phyloP scores from a whole-genome alignment of 495 filamentous ascomycete genomes.

The Penicillium nucicola region DNA sequence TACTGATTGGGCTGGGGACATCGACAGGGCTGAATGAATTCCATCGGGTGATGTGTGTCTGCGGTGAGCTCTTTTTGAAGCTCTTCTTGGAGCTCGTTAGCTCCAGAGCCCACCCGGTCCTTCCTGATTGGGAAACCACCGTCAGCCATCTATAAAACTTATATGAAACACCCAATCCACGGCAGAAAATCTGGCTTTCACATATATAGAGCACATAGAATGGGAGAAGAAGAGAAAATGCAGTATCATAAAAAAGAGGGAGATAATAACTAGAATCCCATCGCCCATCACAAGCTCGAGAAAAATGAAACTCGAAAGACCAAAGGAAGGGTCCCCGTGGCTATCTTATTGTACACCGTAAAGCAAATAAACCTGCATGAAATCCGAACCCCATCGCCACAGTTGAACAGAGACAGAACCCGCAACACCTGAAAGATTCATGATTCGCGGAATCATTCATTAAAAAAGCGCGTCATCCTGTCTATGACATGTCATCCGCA shows the following conservation, averaged over 20 bases:
- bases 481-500: slow-evolving; percentile 41
- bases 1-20: no score
- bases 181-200: no score
- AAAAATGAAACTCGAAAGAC: background rate
- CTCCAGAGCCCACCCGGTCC: background rate
- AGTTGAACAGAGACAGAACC: slow-evolving; percentile 4
- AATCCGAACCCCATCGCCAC: background rate
- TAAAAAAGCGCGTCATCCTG: slow-evolving; percentile 13
- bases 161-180: no score
- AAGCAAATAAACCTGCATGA: slow-evolving; percentile 3
- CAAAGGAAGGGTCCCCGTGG: background rate
- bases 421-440: slow-evolving; percentile 10
- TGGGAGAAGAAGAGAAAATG: no score
- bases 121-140: background rate
- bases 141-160: no score
- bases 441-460: slow-evolving; percentile 10
- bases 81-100: no score
- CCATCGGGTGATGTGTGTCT: no score
- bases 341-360: slow-evolving; percentile 4
- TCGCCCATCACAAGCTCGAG: background rate
- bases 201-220: no score
- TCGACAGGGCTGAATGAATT: no score
- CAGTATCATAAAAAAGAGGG: slow-evolving; percentile 1
- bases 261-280: background rate
- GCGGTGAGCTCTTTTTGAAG: no score